A percentile compares a stretch with the other conserved stretches of the same genome.
Conservation (phyloP, 2,329 filamentous ascomycete species). For the Sarocladium brachiariae region DNA sequence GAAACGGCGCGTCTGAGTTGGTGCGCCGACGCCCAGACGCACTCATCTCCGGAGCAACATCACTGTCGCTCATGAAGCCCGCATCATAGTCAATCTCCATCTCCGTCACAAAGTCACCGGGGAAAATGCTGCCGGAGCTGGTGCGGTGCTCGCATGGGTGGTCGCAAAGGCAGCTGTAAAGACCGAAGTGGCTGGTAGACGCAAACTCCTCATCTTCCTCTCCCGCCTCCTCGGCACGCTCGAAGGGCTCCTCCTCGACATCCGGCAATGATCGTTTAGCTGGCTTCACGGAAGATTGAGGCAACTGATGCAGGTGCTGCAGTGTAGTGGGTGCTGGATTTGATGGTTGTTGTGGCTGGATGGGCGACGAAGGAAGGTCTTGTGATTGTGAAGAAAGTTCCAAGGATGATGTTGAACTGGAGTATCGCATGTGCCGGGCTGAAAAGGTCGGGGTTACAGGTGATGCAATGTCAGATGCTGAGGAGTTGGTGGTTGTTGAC, state of each 20-base stretch:
- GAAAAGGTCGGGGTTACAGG: conserved; percentile 67
- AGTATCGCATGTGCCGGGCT: conserved; percentile 55
- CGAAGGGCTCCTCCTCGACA: conserved; percentile 75
- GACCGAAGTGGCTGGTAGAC: conserved; percentile 31
- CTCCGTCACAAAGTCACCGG: conserved; percentile 30
- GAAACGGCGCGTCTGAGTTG: conserved; percentile 51
- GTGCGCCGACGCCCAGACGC: conserved; percentile 28
- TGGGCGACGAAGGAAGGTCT: conserved; percentile 43
- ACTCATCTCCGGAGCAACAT: conserved; percentile 32
- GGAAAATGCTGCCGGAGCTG: conserved; percentile 32
- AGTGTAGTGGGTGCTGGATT: conserved; percentile 19
- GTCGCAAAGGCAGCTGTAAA: conserved; percentile 67
- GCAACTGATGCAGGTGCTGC: conserved; percentile 3
- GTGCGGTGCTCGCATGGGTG: conserved; percentile 52
- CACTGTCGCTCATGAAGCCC: conserved; percentile 59
- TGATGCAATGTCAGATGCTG: conserved; percentile 60
- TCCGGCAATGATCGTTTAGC: conserved; percentile 67
- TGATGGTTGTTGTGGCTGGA: conserved; percentile 16
- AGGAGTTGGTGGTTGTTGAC: conserved; percentile 39
- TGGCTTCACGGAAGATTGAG: conserved; percentile 31
- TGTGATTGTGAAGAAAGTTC: conserved; percentile 41
- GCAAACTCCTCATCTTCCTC: conserved; percentile 11
- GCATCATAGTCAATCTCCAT: conserved; percentile 57
- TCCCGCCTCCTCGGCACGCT: conserved; percentile 57
- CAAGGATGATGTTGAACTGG: conserved; percentile 74